Evolutionary conservation across 2,329 filamentous ascomycete species (phyloP), one percentile per base, ranked within the genome.

Genomic region (Fusarium nodosum): DNA sequence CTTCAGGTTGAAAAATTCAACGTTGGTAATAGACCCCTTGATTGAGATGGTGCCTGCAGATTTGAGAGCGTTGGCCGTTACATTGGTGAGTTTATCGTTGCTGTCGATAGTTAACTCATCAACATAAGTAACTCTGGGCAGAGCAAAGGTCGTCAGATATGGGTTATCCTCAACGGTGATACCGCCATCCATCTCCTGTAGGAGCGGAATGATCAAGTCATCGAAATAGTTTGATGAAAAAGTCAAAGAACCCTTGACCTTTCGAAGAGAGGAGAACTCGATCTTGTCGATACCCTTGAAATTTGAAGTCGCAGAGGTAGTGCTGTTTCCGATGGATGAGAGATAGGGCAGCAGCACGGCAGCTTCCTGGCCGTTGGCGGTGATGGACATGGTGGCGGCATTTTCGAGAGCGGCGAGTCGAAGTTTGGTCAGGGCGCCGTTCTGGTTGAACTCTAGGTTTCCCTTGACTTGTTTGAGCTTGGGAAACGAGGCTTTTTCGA

Each of bases 41-140:
- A 76, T 54, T 5, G 66, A 64, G 16, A 76, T 72, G 1, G 69
- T 74, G 30, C 73, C 72, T 2, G 73, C 74, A 2, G 62, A 54
- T 24, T 74, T 72, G 24, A 76, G 71, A 15, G 73, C 74, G 33
- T 76, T 76, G 34, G 74, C 74, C 7, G 74, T 76, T 2, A 76
- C 38, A 47, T 76, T 76, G 48, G 59, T 58, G 16, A 76, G 68
- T 31, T 72, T 30, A 51, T 72, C 72, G 48, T 76, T 76, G 55
- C 52, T 36, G 22, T 57, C 62, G 41, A 76, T 63, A 24, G 57
- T 66, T 3, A 76, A 48, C 28, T 76, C 73, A 11, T 70, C 61
- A 18, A 74, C 47, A 2, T 61, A 56, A 15, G 64, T 71, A 26
- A 67, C 60, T 24, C 74, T 56, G 4, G 74, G 74, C 0, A 76